A percentile compares a stretch with the other conserved stretches of the same genome.
Conservation (phyloP, 768 basidiomycete species). For the Heimioporus sp. region DNA sequence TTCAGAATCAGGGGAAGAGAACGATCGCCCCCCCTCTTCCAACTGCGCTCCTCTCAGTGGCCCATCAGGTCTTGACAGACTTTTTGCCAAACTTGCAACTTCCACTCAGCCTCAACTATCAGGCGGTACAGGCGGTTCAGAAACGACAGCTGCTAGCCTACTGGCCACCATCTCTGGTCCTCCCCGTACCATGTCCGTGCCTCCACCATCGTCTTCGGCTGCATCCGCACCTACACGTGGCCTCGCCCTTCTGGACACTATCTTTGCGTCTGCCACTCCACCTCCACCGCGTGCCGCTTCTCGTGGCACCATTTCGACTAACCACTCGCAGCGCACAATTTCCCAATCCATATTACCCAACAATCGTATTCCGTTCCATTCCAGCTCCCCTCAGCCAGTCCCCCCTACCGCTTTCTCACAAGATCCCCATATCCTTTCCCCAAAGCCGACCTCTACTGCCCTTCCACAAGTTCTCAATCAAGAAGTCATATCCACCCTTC, state of each 20-base stretch:
- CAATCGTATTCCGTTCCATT: conserved; percentile 2
- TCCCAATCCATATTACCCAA: conserved; percentile 10
- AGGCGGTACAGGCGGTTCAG: conserved; percentile 23
- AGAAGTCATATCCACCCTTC: conserved; percentile 63
- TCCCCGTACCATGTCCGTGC: conserved; percentile 29
- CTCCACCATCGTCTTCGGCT: conserved; percentile 28
- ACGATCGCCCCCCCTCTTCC: conserved; percentile 11
- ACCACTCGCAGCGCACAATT: conserved; percentile 17
- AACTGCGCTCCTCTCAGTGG: conserved; percentile 13
- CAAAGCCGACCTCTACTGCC: conserved; percentile 49
- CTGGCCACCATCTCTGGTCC: conserved; percentile 50
- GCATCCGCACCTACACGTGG: conserved; percentile 42
- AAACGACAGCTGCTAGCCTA: conserved; percentile 40
- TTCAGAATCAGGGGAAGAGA: conserved; percentile 31
- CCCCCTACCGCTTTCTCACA: conserved; percentile 25
- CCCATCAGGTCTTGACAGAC: conserved; percentile 41
- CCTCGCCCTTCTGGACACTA: conserved; percentile 58
- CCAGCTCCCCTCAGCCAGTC: conserved; percentile 8
- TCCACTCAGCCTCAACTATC: conserved; percentile 19
- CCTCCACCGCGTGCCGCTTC: conserved; percentile 21
- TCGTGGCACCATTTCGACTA: conserved; percentile 9
- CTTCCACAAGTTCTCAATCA: conserved; percentile 68
- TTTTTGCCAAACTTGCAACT: conserved; percentile 40
- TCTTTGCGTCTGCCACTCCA: conserved; percentile 67
- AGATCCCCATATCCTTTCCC: conserved; percentile 47